Base-by-base conservation (phyloP, 805 yeast species). In the Cyberlindnera lachancei region DNA sequence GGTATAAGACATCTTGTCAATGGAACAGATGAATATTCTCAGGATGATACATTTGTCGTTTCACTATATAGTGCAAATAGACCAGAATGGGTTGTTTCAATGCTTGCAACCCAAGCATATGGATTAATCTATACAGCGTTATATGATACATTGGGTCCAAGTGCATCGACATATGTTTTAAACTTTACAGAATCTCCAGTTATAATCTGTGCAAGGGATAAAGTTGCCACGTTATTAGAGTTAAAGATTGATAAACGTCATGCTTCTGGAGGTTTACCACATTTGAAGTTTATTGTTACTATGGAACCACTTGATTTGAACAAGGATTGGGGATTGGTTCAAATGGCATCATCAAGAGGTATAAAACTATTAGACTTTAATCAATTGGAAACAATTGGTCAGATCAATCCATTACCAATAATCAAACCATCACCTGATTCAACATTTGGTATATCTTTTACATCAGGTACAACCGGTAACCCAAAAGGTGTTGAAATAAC, bases 401-500 rank as follows among this genome's bases (percentile, higher is more conserved):
- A 33, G 36, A 42, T 59, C 35, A 55, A 66, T 29, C 64, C 71
- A 36, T 35, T 45, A 44, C 48, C 61, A 1, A 21, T 29, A 3
- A 30, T 36, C 7, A 24, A 38, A 25, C 67, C 69, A 4, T 44
- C 44, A 1, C 66, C 70, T 1, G 59, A 63, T 6, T 60, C 61
- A 21, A 40, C 60, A 4, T 64, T 66, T 40, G 70, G 80, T n/a
- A 67, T 75, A 29, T 70, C 73, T 15, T 75, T 74, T 49, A 75
- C 82, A 5, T 73, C 79, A 0, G 82, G 82, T n/a, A 75, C 82
- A 3, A 73, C 80, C 4, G 79, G 80, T 3, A 54, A 66, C 19
- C 82, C 82, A 23, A 75, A 75, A 50, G 82, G 82, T 18, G 81
- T 70, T 12, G 64, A 68, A 15, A 43, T 65, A 15, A 53, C 71